These are phyloP conservation scores for Thalassiosira allenii DNA, from an alignment of 352 stramenopile genomes.

Conservation along the genomic window DNA sequence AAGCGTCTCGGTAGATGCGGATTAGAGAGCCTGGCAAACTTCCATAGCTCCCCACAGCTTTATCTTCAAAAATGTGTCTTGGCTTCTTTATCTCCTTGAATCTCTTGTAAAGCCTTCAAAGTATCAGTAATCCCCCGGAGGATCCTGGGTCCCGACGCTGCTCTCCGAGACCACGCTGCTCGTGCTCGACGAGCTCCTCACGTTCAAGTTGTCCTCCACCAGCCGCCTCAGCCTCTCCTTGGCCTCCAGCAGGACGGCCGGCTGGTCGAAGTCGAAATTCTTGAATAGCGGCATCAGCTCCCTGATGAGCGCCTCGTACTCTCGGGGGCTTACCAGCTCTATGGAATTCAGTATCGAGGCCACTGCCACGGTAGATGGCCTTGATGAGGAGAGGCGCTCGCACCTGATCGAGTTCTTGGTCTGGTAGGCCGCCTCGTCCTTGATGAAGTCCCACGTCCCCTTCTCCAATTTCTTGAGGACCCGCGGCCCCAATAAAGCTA, in stretches of 20 bases:
- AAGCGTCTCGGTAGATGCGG: no score
- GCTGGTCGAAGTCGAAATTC: conserved; percentile 5
- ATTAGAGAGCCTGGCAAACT: no score
- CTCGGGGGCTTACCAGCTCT: neutral
- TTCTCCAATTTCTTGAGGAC: neutral
- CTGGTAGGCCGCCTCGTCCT: conserved; percentile 4
- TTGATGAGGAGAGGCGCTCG: neutral
- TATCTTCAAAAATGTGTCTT: no score
- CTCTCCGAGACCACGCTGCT: no score
- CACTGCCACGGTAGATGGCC: neutral
- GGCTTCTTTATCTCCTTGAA: no score
- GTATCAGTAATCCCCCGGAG: no score
- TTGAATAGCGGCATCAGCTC: neutral
- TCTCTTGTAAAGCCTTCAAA: no score
- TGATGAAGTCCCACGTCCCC: neutral
- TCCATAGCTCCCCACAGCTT: no score
- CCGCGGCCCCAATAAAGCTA: conserved; percentile 19
- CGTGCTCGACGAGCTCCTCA: no score
- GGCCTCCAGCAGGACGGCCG: neutral
- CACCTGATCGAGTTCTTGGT: neutral
- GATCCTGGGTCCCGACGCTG: no score
- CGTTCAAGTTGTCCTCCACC: neutral
- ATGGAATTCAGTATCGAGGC: neutral
- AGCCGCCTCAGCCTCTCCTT: neutral
- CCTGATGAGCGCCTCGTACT: neutral